A percentile compares a stretch with the other conserved stretches of the same genome.
These are phyloP conservation scores for Lineolata rhizophorae DNA, from an alignment of 495 filamentous ascomycete genomes.

Conservation along the genomic window DNA sequence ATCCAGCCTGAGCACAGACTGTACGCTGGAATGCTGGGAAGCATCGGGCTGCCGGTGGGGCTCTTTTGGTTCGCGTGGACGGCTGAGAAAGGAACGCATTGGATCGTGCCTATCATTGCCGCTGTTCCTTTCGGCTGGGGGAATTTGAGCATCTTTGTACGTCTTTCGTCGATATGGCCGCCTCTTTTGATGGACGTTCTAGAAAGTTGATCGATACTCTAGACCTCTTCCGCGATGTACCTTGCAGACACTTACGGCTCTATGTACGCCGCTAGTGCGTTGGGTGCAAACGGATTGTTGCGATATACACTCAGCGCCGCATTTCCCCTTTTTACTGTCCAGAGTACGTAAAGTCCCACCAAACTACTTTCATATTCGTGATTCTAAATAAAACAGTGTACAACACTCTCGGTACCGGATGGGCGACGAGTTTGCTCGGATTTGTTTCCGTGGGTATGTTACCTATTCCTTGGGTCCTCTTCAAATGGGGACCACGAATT, in stretches of 20 bases:
- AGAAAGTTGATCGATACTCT: constrained; percentile 3
- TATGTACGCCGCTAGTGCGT: constrained; percentile 33
- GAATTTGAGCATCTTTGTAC: constrained; percentile 35
- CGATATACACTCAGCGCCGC: constrained; percentile 37
- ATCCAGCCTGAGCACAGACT: constrained; percentile 33
- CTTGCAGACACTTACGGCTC: constrained; percentile 36
- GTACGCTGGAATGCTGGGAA: constrained; percentile 37
- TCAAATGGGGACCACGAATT: constrained; percentile 16
- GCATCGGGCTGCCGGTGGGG: constrained; percentile 27
- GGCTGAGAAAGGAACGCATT: constrained; percentile 13
- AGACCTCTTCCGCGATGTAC: constrained; percentile 26
- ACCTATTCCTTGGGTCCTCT: constrained; percentile 23
- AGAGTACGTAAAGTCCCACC: constrained; percentile 11
- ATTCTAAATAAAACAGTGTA: constrained; percentile 14
- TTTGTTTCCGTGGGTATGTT: constrained; percentile 21
- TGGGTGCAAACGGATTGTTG: constrained; percentile 40
- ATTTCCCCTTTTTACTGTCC: constrained; percentile 37
- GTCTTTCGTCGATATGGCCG: constrained; percentile 3
- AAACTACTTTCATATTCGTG: background rate
- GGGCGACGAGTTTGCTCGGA: constrained; percentile 22
- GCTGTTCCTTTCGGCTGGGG: constrained; percentile 46
- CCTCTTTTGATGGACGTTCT: background rate
- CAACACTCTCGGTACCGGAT: constrained; percentile 17
- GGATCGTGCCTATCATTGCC: constrained; percentile 25
- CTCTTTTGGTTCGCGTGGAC: constrained; percentile 31